Conservation (phyloP, 202 grass and related monocot genomes). For the Eragrostis tef region DNA sequence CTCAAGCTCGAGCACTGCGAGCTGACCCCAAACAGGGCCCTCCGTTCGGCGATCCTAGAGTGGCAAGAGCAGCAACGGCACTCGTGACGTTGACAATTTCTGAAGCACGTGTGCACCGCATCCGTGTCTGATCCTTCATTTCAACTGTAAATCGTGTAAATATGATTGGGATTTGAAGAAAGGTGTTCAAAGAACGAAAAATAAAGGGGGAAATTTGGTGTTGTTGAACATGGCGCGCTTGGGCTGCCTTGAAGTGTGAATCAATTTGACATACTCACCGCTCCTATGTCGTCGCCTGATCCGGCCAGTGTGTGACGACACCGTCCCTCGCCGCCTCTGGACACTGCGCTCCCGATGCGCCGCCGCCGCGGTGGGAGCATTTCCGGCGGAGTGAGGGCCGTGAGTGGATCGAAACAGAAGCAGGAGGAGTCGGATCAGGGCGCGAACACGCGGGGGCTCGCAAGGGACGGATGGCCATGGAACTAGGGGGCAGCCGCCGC, state of each 20-base stretch:
- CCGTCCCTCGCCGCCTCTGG: too few relatives aligned
- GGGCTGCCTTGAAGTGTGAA: background rate
- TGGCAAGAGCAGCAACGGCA: constrained; percentile 44
- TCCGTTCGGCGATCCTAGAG: constrained; percentile 66
- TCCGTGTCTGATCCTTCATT: background rate
- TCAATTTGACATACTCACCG: background rate
- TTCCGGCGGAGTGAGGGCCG: too few relatives aligned
- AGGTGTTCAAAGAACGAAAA: background rate
- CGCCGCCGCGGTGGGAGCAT: too few relatives aligned
- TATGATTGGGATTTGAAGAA: background rate
- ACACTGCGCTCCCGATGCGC: too few relatives aligned
- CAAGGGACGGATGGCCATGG: too few relatives aligned
- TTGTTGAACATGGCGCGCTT: background rate
- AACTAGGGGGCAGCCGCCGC: too few relatives aligned
- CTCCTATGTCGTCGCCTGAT: background rate
- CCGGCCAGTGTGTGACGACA: background rate
- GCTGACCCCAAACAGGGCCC: constrained; percentile 56
- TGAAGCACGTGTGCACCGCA: background rate
- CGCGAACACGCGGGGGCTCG: too few relatives aligned
- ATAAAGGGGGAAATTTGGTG: background rate
- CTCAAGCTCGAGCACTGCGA: constrained; percentile 50
- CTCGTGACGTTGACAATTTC: background rate
- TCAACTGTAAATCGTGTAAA: constrained; percentile 19
- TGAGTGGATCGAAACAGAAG: too few relatives aligned
- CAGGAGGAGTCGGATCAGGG: too few relatives aligned